A percentile compares a stretch with the other conserved stretches of the same genome.
These are phyloP conservation scores for Tuber melanosporum DNA, from an alignment of 495 filamentous ascomycete genomes.

Conservation along the genomic window DNA sequence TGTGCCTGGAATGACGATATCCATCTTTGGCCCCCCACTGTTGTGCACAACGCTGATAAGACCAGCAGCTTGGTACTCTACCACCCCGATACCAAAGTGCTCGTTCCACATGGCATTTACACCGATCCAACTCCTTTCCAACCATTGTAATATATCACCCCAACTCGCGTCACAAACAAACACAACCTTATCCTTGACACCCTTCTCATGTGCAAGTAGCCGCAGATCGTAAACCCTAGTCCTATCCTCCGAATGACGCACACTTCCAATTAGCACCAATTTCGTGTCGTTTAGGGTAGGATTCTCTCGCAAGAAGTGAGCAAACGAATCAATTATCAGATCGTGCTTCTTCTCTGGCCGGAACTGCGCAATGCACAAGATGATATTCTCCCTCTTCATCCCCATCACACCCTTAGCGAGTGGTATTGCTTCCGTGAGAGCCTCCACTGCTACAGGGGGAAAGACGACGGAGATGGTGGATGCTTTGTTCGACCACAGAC, in stretches of 20 bases:
- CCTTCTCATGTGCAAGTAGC: slow-evolving; percentile 77
- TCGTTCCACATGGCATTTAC: slow-evolving; percentile 99
- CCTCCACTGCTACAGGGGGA: slow-evolving; percentile 82
- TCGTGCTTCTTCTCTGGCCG: slow-evolving; percentile 94
- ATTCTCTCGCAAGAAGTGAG: slow-evolving; percentile 53
- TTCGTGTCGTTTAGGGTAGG: slow-evolving; percentile 48
- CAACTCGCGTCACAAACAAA: slow-evolving; percentile 86
- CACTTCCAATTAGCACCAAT: slow-evolving; percentile 78
- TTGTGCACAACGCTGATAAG: slow-evolving; percentile 86
- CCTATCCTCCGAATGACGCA: slow-evolving; percentile 73
- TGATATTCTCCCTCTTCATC: slow-evolving; percentile 55
- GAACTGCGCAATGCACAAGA: slow-evolving; percentile 95
- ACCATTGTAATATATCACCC: slow-evolving; percentile 72
- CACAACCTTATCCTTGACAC: slow-evolving; percentile 71
- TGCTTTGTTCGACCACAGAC: slow-evolving; percentile 56
- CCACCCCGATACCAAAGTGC: slow-evolving; percentile 96
- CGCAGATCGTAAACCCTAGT: slow-evolving; percentile 87
- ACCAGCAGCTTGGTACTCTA: slow-evolving; percentile 95
- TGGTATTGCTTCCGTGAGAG: slow-evolving; percentile 64
- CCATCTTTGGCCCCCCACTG: slow-evolving; percentile 81
- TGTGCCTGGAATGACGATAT: slow-evolving; percentile 69
- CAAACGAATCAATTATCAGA: slow-evolving; percentile 74
- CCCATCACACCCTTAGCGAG: slow-evolving; percentile 59
- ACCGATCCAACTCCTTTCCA: slow-evolving; percentile 67
- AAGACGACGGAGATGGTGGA: slow-evolving; percentile 66